Conservation (phyloP, 2,329 filamentous ascomycete genomes). For the Sporothrix dimorphospora region DNA sequence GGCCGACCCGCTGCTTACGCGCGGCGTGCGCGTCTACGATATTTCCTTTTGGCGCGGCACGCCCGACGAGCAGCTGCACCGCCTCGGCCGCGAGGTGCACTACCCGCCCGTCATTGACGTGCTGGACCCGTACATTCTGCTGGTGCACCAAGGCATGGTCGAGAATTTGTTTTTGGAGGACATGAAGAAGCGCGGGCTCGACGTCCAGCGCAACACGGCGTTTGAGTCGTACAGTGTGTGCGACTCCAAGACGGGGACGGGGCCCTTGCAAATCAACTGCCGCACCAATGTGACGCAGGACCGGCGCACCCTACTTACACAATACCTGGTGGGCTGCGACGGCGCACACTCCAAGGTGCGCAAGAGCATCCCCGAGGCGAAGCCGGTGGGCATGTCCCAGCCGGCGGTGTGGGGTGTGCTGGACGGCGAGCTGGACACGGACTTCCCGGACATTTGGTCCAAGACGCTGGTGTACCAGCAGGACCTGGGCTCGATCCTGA, state of each 20-base stretch:
- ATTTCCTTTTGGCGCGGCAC: conserved; percentile 72
- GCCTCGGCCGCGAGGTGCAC: conserved; percentile 56
- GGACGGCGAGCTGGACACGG: conserved; percentile 70
- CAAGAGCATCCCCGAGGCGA: conserved; percentile 57
- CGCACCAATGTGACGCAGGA: conserved; percentile 56
- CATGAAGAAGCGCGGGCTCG: conserved; percentile 64
- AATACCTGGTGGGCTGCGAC: conserved; percentile 73
- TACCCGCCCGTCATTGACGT: conserved; percentile 62
- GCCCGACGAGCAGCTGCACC: conserved; percentile 56
- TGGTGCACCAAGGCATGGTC: conserved; percentile 75
- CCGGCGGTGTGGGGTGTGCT: conserved; percentile 68
- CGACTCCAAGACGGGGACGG: conserved; percentile 48
- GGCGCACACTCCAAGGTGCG: conserved; percentile 73
- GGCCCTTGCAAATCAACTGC: conserved; percentile 55
- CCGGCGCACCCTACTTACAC: conserved; percentile 51
- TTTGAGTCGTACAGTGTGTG: conserved; percentile 62
- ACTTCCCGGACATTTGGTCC: conserved; percentile 76
- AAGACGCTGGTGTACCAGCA: conserved; percentile 72
- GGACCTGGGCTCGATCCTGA: conserved; percentile 69
- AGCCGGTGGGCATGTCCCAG: conserved; percentile 35
- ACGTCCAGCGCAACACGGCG: conserved; percentile 65
- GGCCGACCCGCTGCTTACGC: conserved; percentile 68
- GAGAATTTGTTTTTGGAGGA: conserved; percentile 72
- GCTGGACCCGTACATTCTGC: conserved; percentile 57
- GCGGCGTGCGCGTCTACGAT: conserved; percentile 72